phyloP scores from a whole-genome alignment of 495 filamentous ascomycete species.

The Daldinia vernicosa region DNA sequence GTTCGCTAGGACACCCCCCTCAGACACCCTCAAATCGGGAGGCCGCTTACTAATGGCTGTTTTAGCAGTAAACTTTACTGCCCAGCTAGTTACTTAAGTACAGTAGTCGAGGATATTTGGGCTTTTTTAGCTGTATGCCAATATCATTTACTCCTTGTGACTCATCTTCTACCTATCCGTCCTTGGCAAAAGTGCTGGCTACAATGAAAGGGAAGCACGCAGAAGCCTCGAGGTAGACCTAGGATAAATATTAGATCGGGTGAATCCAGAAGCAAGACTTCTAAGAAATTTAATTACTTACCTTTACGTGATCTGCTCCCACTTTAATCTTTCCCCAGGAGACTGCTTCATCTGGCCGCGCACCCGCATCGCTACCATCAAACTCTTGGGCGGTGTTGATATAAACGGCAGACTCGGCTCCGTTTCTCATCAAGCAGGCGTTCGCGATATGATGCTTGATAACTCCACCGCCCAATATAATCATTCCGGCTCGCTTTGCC shows the following conservation, averaged over 20 bases:
- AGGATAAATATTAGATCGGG: conserved; percentile 32
- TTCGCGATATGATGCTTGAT: conserved; percentile 99
- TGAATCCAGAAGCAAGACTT: conserved; percentile 8
- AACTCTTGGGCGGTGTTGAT: conserved; percentile 97
- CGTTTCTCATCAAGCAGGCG: conserved; percentile 95
- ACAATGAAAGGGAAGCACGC: conserved; percentile 93
- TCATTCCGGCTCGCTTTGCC: conserved; percentile 87
- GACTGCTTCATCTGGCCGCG: conserved; percentile 93
- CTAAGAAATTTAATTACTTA: conserved; percentile 44
- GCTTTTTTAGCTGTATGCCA: background rate
- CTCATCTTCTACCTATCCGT: conserved; percentile 32
- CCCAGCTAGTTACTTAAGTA: background rate
- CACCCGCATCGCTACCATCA: conserved; percentile 95
- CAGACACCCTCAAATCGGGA: background rate
- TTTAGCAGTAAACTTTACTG: background rate
- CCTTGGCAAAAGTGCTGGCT: conserved; percentile 88
- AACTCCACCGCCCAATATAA: conserved; percentile 90
- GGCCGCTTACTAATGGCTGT: background rate
- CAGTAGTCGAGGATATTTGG: background rate
- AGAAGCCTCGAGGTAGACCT: conserved; percentile 93
- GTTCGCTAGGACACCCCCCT: background rate
- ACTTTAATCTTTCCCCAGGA: conserved; percentile 98
- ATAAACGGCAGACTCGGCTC: conserved; percentile 94
- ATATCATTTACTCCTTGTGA: background rate
- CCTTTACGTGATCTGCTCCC: conserved; percentile 86